Percentiles rank a stretch among this genome's conserved stretches.
Evolutionary conservation across 2,329 filamentous ascomycete genomes (phyloP).

Genomic region (Lachnellula arida): DNA sequence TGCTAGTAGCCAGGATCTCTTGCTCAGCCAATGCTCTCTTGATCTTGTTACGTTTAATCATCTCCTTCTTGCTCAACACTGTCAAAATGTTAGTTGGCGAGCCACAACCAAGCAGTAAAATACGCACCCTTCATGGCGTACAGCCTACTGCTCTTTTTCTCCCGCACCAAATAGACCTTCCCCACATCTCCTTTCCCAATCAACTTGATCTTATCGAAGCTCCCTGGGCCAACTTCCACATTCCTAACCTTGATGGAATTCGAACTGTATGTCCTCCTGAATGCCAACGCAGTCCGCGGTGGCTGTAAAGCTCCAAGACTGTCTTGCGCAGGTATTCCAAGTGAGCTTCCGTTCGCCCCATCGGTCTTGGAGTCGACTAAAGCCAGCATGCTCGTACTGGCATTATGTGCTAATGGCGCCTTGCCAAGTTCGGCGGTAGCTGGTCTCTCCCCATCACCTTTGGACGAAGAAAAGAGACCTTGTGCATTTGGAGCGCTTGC

Average conservation of each 20-base stretch:
- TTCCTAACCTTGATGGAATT: constrained; percentile 98
- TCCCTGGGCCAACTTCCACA: constrained; percentile 90
- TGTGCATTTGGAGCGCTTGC: constrained; percentile 97
- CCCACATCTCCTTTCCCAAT: constrained; percentile 98
- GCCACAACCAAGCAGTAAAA: constrained; percentile 1
- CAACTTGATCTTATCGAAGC: constrained; percentile 99
- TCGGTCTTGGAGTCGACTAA: constrained; percentile 40
- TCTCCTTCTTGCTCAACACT: constrained; percentile 99
- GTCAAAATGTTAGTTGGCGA: constrained; percentile 20
- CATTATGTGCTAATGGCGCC: constrained; percentile 63
- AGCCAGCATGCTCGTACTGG: constrained; percentile 46
- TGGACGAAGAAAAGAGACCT: constrained; percentile 69
- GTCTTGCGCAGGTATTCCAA: constrained; percentile 44
- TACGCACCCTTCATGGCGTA: constrained; percentile 96
- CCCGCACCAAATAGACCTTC: constrained; percentile 94
- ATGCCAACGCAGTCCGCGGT: constrained; percentile 65
- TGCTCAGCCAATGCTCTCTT: constrained; percentile 96
- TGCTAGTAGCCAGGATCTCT: constrained; percentile 96
- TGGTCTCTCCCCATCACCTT: constrained; percentile 61
- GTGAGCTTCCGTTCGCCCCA: constrained; percentile 32
- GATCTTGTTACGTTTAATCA: constrained; percentile 99
- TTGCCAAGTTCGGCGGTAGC: constrained; percentile 84
- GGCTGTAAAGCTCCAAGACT: constrained; percentile 59
- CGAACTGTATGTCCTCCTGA: constrained; percentile 93
- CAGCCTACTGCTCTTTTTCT: constrained; percentile 92